Conservation (phyloP, 2,329 filamentous ascomycete genomes). For the Apiospora koreana region DNA sequence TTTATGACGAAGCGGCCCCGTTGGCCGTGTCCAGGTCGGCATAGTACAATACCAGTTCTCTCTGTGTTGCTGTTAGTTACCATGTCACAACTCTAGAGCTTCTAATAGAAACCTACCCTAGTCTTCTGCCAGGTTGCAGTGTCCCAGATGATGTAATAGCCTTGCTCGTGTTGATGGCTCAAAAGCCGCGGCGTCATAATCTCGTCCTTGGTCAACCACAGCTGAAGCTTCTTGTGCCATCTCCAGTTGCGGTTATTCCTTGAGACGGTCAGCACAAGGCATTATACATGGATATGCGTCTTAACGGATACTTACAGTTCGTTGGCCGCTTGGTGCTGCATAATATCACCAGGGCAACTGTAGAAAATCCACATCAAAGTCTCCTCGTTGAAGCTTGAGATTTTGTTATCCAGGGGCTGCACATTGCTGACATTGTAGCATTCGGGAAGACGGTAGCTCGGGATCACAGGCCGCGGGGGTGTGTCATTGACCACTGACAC, state of each 20-base stretch:
- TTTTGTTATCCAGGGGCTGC: conserved; percentile 65
- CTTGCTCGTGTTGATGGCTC: conserved; percentile 60
- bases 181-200: conserved; percentile 63
- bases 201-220: conserved; percentile 70
- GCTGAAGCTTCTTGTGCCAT: conserved; percentile 67
- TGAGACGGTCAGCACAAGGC: conserved; percentile 18
- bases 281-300: background rate
- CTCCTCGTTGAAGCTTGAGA: conserved; percentile 68
- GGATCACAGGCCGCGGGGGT: conserved; percentile 58
- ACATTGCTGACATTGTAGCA: conserved; percentile 70
- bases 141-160: conserved; percentile 69
- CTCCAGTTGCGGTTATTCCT: conserved; percentile 67
- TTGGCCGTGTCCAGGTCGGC: conserved; percentile 53
- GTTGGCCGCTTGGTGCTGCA: conserved; percentile 63
- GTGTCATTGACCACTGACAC: conserved; percentile 63
- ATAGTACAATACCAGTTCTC: conserved; percentile 63
- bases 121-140: conserved; percentile 63
- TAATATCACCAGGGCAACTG: conserved; percentile 62
- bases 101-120: conserved; percentile 43
- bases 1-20: background rate
- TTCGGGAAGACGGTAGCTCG: conserved; percentile 61
- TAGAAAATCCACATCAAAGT: conserved; percentile 72
- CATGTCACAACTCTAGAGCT: conserved; percentile 18
- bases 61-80: conserved; percentile 37
- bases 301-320: conserved; percentile 53